Evolutionary conservation across 2,329 filamentous ascomycete species (phyloP).

Genomic region (Pestalotiopsis sp.): DNA sequence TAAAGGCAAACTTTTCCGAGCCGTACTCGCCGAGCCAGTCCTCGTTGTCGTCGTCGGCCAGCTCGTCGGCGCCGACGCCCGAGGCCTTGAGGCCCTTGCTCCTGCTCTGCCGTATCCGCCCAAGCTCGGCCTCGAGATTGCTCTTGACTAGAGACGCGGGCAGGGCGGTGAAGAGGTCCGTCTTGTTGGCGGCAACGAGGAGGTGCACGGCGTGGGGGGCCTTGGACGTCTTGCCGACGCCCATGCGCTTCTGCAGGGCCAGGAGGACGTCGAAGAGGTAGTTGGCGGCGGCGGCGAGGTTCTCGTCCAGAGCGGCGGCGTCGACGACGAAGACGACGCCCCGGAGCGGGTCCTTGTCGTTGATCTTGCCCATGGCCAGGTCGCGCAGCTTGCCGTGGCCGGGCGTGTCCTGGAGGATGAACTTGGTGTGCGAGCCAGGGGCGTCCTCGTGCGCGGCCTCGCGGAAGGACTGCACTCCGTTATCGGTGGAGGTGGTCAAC

Average conservation of each 20-base stretch:
- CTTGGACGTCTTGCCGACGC: slow-evolving; percentile 56
- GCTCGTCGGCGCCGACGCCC: slow-evolving; percentile 67
- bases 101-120: slow-evolving; percentile 73
- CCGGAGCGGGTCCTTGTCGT: slow-evolving; percentile 19
- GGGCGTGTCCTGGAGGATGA: slow-evolving; percentile 84
- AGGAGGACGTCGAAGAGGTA: slow-evolving; percentile 93
- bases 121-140: slow-evolving; percentile 79
- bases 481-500: slow-evolving; percentile 51
- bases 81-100: slow-evolving; percentile 83
- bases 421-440: slow-evolving; percentile 63
- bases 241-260: slow-evolving; percentile 73
- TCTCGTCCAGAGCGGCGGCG: slow-evolving; percentile 67
- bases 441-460: slow-evolving; percentile 56
- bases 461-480: slow-evolving; percentile 48
- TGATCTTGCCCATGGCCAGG: slow-evolving; percentile 58
- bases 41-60: slow-evolving; percentile 71
- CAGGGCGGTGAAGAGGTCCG: slow-evolving; percentile 91
- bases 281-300: slow-evolving; percentile 71
- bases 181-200: slow-evolving; percentile 90
- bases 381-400: slow-evolving; percentile 92
- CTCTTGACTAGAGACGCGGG: slow-evolving; percentile 75
- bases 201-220: slow-evolving; percentile 67
- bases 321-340: slow-evolving; percentile 91
- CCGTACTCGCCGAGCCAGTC: slow-evolving; percentile 83
- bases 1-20: slow-evolving; percentile 76